Percentiles rank a stretch among this genome's conserved stretches.
phyloP scores from a whole-genome alignment of 2,329 filamentous ascomycete genomes.

The Bipolaris sorokiniana region DNA sequence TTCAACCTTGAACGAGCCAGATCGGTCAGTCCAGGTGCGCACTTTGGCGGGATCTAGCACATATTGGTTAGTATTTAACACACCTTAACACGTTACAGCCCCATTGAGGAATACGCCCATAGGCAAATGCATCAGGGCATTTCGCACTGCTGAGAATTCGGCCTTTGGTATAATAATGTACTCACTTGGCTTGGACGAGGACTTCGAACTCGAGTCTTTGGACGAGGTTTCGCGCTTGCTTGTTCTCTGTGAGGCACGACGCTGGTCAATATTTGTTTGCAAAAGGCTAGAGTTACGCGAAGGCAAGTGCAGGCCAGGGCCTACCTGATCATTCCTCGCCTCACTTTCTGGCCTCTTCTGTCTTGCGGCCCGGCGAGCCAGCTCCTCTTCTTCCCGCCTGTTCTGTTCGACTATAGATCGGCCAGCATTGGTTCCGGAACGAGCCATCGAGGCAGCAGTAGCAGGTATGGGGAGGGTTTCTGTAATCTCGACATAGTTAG shows the following conservation, averaged over 20 bases:
- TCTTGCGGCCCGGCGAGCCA: constrained; percentile 80
- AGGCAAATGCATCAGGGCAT: background rate
- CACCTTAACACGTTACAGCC: background rate
- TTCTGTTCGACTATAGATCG: constrained; percentile 78
- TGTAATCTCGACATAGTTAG: constrained; percentile 91
- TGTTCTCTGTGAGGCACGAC: constrained; percentile 72
- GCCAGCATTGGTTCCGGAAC: constrained; percentile 64
- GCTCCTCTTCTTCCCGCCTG: constrained; percentile 77
- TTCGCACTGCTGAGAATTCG: background rate
- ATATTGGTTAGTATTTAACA: constrained; percentile 15
- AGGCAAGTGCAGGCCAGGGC: constrained; percentile 75
- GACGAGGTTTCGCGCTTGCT: constrained; percentile 71
- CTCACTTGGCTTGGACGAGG: constrained; percentile 75
- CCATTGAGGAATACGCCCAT: background rate
- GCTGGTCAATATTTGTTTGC: constrained; percentile 69
- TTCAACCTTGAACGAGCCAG: constrained; percentile 95
- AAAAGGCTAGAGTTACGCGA: constrained; percentile 80
- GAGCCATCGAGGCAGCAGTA: constrained; percentile 55
- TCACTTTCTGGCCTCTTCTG: constrained; percentile 63
- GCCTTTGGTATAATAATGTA: constrained; percentile 25
- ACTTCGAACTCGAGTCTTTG: constrained; percentile 53
- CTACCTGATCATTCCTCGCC: constrained; percentile 70
- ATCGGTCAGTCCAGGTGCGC: constrained; percentile 92
- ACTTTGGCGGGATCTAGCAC: constrained; percentile 74
- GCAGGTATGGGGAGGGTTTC: constrained; percentile 64